Evolutionary conservation across 2,329 filamentous ascomycete species (phyloP), one percentile per base, ranked within the genome.

Genomic region (Eutypa lata): DNA sequence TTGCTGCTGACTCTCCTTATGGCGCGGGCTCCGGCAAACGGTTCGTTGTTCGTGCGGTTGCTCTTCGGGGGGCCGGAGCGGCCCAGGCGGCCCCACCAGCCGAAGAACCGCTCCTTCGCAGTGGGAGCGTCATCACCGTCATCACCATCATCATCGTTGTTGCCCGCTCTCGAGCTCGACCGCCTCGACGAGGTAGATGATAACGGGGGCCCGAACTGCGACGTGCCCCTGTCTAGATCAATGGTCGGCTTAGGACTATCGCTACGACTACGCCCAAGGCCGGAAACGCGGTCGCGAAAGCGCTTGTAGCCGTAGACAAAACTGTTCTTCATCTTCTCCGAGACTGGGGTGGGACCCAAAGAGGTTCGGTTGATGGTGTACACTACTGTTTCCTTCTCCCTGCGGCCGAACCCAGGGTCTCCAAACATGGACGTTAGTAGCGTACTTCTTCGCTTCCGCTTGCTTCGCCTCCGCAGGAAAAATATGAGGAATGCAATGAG

Each of bases 151-250:
- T 49, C 33, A 24, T 53, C 49, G 48, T 52, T 38, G 55, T 51
- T 38, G 14, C 47, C 51, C 51, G 53, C 38, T 57, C 60, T 50
- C 10, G 74, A 73, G 45, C 68, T 71, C 44, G 66, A 71, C 31
- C 72, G 71, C 53, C 72, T 76, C 14, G 42, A 24, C 10, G 42
- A 24, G 56, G 51, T 56, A 14, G 65, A 53, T 28, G 65, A 61
- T 22, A 58, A 59, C 2, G 65, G 63, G 5, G 67, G 62, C 13
- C 71, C 68, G 55, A 79, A 81, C 57, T 82, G 80, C 8, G 80
- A 81, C 58, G 77, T 79, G 7, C 78, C 77, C 47, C 77, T 71
- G 64, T 82, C 74, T 56, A 81, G 70, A 52, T 81, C 75, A 28
- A 81, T 74, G 46, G 69, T 72, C 2, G 74, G 68, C 8, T 66